phyloP scores from a whole-genome alignment of 1,139 yeast genomes.

The Taphrina populina region DNA sequence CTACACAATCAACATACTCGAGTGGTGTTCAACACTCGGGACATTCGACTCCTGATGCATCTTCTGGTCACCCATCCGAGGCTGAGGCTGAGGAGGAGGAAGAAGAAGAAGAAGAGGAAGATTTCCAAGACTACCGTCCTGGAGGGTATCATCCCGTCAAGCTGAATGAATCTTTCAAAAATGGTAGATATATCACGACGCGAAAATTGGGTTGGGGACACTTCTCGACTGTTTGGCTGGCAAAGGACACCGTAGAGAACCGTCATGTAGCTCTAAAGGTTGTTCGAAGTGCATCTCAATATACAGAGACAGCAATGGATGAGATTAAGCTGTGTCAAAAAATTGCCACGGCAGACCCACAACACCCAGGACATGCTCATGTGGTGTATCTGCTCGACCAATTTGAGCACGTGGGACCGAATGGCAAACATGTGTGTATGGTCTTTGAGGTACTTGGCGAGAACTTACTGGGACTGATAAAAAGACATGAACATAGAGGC shows the following conservation, averaged over 20 bases:
- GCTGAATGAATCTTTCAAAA: conserved; percentile 64
- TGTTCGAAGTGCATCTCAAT: conserved; percentile 66
- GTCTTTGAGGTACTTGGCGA: conserved; percentile 88
- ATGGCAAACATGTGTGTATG: conserved; percentile 83
- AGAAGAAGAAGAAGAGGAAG: conserved; percentile 29
- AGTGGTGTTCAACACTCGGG: not conserved
- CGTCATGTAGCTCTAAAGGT: conserved; percentile 80
- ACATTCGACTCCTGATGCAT: conserved; percentile 19
- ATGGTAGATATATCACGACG: conserved; percentile 62
- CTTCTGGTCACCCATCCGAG: conserved; percentile 11
- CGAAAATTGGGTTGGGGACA: conserved; percentile 92
- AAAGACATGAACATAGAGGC: conserved; percentile 66
- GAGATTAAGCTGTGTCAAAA: conserved; percentile 65
- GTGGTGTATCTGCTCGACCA: conserved; percentile 71
- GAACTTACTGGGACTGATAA: conserved; percentile 67
- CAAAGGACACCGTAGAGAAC: conserved; percentile 56
- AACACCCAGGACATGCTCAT: conserved; percentile 70
- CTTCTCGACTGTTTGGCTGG: conserved; percentile 86
- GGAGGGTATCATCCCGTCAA: conserved; percentile 89
- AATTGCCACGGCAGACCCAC: conserved; percentile 53
- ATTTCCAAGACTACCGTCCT: conserved; percentile 41
- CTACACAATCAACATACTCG: conserved; percentile 3
- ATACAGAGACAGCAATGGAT: conserved; percentile 82
- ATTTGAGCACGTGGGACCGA: conserved; percentile 74
- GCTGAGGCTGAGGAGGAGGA: conserved; percentile 9